Evolutionary conservation across 2,329 filamentous ascomycete species (phyloP), one percentile per base, ranked within the genome.

Genomic region (Botryotinia globosa): DNA sequence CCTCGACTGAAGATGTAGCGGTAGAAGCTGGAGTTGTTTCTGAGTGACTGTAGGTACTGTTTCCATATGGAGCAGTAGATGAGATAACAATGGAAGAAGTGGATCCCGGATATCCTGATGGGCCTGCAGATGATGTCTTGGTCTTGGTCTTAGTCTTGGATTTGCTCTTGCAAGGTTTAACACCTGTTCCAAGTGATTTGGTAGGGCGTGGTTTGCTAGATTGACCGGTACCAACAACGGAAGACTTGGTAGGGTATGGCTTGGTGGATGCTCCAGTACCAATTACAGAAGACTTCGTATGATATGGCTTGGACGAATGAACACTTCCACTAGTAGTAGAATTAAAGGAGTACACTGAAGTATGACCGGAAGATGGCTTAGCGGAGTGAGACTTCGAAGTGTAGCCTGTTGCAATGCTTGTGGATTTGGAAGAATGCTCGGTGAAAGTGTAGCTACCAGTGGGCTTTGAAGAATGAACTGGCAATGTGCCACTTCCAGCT

Each of bases 141-240:
- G 32, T 48, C 58, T 63, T 48, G n/a, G 76, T 78, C 32, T n/a
- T 51, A 16, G 25, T 32, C 44, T 71, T 71, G 2, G 37, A 64
- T 48, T 22, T 45, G 22, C 42, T 25, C 44, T 51, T 51, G 56
- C 56, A 63, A 58, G 48, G 58, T 20, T 42, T 42, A 18, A 58
- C 37, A 34, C 68, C 44, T 7, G 58, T 70, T 64, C 56, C 58
- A 20, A 59, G 34, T 8, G 54, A 37, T 25, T 70, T 70, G 42
- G 32, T 63, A 22, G 68, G 20, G 29, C n/a, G 34, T 39, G 58
- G 44, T 32, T 37, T 54, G 29, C 54, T 63, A n/a, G 68, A 63
- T n/a, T 63, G 29, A 22, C 56, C 39, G 3, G 68, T 63, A 48
- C 68, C 58, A 14, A 25, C 9, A 1, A 51, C 12, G 18, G 32